These are phyloP conservation scores for Truncatella angustata DNA, from an alignment of 2,329 filamentous ascomycete species.

Conservation along the genomic window DNA sequence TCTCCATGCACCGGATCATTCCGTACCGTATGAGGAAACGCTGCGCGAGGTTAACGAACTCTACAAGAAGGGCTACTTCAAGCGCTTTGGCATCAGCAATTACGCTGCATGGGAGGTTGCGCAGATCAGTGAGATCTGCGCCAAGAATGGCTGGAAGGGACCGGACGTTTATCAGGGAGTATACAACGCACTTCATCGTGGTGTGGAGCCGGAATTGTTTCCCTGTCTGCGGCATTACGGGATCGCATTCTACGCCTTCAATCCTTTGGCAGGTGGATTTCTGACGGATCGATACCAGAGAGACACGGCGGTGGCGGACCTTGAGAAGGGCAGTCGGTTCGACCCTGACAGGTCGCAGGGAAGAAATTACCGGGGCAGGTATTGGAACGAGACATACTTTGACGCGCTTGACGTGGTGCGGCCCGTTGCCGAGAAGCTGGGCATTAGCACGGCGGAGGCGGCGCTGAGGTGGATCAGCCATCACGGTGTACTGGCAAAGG, in stretches of 20 bases:
- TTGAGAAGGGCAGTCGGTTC: slow-evolving; percentile 9
- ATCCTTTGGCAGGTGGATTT: slow-evolving; percentile 19
- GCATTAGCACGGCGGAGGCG: slow-evolving; percentile 10
- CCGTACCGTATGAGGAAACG: slow-evolving; percentile 39
- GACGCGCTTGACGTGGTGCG: slow-evolving; percentile 9
- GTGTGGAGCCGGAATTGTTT: slow-evolving; percentile 39
- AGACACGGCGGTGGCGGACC: neutral
- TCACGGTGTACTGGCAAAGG: slow-evolving; percentile 2
- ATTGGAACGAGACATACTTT: slow-evolving; percentile 11
- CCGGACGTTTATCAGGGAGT: slow-evolving; percentile 47
- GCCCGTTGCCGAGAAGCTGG: slow-evolving; percentile 2
- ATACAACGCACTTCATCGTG: slow-evolving; percentile 44
- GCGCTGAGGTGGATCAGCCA: slow-evolving; percentile 10
- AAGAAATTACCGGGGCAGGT: neutral
- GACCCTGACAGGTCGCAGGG: slow-evolving; percentile 5
- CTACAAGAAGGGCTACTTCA: slow-evolving; percentile 38
- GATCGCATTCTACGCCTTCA: slow-evolving; percentile 44
- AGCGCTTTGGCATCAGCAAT: slow-evolving; percentile 45
- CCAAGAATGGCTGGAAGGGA: slow-evolving; percentile 36
- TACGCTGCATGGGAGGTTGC: slow-evolving; percentile 43
- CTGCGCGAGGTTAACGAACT: slow-evolving; percentile 40
- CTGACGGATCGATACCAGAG: slow-evolving; percentile 9
- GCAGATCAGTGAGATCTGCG: slow-evolving; percentile 40
- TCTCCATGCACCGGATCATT: slow-evolving; percentile 44
- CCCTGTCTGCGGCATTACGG: slow-evolving; percentile 37